Base-by-base conservation (phyloP, 139 green algal genomes). In the Chlorella ohadii region DNA sequence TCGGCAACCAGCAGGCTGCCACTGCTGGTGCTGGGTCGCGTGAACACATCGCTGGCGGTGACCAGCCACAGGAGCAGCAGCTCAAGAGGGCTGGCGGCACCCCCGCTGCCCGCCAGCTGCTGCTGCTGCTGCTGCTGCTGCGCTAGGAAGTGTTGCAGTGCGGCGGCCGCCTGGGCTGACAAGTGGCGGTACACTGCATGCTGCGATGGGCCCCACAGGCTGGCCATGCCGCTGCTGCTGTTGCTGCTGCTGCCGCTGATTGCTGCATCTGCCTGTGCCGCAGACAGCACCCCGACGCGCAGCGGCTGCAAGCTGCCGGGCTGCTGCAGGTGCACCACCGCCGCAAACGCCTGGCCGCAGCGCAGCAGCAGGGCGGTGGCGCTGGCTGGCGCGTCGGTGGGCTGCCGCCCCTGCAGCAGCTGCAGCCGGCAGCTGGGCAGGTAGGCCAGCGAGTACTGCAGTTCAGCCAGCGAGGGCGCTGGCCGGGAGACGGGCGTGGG, bases 41-140 rank as follows among this genome's bases (percentile, higher is more conserved):
- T 87, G 81, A 95, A 94, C 38, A 95, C 36, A 75, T 95, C 89
- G 7, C 85, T 71, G 71, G 88, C 92, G 36, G 64, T 86, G 27
- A 85, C 66, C 75, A 94, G 81, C 92, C 92, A 95, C 44, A 94
- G 85, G 74, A 95, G 85, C 59, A 94, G 56, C 38, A 91, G 83
- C 83, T 94, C 90, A 47, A 94, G 83, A 0, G 87, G 82, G 3
- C 57, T 79, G 5, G 67, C 66, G 15, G 68, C 64, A 7, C 36
- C 87, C 80, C 13, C 72, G 72, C 65, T 68, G 66, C n/a, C 75
- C 77, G 25, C 76, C 59, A 16, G 7, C 59, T 61, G 80, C 67
- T 59, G 64, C 55, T 65, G 38, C 39, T 51, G 7, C 59, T 61
- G 80, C 67, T 59, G 64, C 55, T 65, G 38, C 39, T 74, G 79